Evolutionary conservation across 2,329 filamentous ascomycete species (phyloP), one percentile per base, ranked within the genome.

Genomic region (Aureobasidium sp.): DNA sequence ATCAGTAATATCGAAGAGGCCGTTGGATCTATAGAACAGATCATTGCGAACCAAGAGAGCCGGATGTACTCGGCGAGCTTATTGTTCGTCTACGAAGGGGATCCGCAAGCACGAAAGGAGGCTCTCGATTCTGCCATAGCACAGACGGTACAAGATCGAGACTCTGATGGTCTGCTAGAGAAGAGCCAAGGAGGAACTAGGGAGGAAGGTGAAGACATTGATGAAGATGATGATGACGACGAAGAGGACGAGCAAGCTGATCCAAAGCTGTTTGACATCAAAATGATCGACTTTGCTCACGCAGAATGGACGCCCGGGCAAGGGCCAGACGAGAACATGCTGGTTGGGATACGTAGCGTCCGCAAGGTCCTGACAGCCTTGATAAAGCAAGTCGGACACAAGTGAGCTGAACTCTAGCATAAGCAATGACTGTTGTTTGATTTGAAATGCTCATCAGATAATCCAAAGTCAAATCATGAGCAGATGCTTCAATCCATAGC

Each of bases 241-340:
- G 82, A 85, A 2, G 77, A 80, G 50, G 79, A 82, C 57, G 75
- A 80, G 62, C 73, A 71, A 77, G 64, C 71, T 73, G 63, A 62
- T 12, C 88, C 88, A 0, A 87, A 87, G 68, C 84, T 96, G 47
- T 90, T 88, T 69, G 83, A 85, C 13, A 80, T 97, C 55, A 94
- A 93, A 71, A 81, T 99, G 66, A 99, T 99, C 68, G 94, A 99
- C 74, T 99, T 99, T 80, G 94, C 94, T 1, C 94, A 99, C 75
- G 94, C 94, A 12, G 77, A 80, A 55, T 97, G 88, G 87, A 88
- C 85, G 1, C 88, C 90, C 0, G 90, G 91, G 1, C 77, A 88
- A 69, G 93, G 93, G 0, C 87, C 89, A 0, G 94, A 99, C 72
- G 87, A 96, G 75, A 97, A 97, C 70, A 78, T 83, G 15, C 78